These are phyloP conservation scores for Phyllosticta ampelicida DNA, from an alignment of 2,329 filamentous ascomycete species.

Conservation along the genomic window DNA sequence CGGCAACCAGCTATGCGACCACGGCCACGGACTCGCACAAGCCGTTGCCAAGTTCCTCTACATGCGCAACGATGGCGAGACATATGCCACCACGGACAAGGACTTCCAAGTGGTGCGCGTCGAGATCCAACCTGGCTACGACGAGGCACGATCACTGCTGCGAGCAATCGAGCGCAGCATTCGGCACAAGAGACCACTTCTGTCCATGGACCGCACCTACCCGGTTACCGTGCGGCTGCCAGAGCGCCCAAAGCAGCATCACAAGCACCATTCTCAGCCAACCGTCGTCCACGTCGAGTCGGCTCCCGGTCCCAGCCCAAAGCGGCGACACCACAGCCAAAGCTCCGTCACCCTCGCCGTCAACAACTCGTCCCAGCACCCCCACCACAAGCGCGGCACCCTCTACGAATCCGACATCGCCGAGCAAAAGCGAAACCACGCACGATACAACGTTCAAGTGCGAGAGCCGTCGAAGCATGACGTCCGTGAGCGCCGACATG, in stretches of 20 bases:
- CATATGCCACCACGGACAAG: conserved; percentile 22
- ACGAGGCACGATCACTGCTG: conserved; percentile 30
- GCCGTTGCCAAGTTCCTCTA: conserved; percentile 33
- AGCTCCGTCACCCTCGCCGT: conserved; percentile 18
- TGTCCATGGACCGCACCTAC: conserved; percentile 35
- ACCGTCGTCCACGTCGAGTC: conserved; percentile 3
- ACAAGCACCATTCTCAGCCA: conserved; percentile 1
- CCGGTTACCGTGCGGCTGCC: conserved; percentile 29
- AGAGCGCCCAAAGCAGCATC: conserved; percentile 3
- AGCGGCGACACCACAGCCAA: conserved; percentile 18
- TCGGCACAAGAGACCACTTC: conserved; percentile 27
- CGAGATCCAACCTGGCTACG: conserved; percentile 31
- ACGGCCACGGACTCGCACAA: conserved; percentile 34
- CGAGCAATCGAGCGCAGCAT: conserved; percentile 32
- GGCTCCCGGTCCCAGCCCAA: conserved; percentile 12
- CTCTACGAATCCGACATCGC: conserved; percentile 31
- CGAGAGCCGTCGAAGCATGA: conserved; percentile 29
- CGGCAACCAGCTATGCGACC: conserved; percentile 32
- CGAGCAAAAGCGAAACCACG: conserved; percentile 24
- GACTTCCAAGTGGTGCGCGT: conserved; percentile 34
- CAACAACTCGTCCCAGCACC: conserved; percentile 12
- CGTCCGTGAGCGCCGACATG: conserved; percentile 26
- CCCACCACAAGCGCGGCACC: conserved; percentile 26
- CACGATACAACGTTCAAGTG: conserved; percentile 31
- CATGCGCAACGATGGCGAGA: conserved; percentile 15